Evolutionary conservation across 768 basidiomycete genomes (phyloP), one percentile per base, ranked within the genome.

Genomic region (Lactifluus pinguis): DNA sequence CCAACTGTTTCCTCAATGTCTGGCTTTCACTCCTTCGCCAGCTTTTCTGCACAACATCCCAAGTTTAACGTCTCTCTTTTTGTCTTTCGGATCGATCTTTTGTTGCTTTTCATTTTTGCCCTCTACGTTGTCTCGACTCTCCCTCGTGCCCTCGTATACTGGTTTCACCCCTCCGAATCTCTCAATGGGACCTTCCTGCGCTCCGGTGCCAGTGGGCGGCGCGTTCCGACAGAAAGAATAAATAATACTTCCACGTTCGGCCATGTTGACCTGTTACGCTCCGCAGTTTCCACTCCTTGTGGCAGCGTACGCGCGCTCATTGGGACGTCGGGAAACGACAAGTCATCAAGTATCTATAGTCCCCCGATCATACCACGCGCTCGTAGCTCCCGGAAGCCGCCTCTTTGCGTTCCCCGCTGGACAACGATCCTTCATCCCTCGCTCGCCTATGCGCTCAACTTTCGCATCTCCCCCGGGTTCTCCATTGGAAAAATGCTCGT

Each of bases 331-430:
- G 64, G 55, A 32, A 57, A 52, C 9, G 51, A 15, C 6, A 60
- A 60, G 29, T 14, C 29, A 3, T 15, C 34, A n/a, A 45, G 61
- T 38, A 15, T 21, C 29, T 45, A 49, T 38, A 19, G 47, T 8
- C 29, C 52, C 19, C n/a, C 57, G 38, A 19, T 54, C 56, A 36
- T 47, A 6, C 60, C 57, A n/a, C 52, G 53, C 13, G 25, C 21
- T 25, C 48, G 58, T 3, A 30, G 47, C 14, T 29, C 36, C 42
- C 14, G 34, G 17, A 47, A 53, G 51, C 51, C 59, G 13, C 76
- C 76, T 1, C 67, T 70, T 3, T 72, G 77, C 60, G 68, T 76
- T n/a, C 72, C 75, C 17, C 68, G 70, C 38, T 76, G 75, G 73
- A 69, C 73, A 38, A 67, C 74, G 14, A 45, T 70, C 25, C 42